phyloP scores from a whole-genome alignment of 2,329 filamentous ascomycete species.

The Trichophyton benhamiae region DNA sequence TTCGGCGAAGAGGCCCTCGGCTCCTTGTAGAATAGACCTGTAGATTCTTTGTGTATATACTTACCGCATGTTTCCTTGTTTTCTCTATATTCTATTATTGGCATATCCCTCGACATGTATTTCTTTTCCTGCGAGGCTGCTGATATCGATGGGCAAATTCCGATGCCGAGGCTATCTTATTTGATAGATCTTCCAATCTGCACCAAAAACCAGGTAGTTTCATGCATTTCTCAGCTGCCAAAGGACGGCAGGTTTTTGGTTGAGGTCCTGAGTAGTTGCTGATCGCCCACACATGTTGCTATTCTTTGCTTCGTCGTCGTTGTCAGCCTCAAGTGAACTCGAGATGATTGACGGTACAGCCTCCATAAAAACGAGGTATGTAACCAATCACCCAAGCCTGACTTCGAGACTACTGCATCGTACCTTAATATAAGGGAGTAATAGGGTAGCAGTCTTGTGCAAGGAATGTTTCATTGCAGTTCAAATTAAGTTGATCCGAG shows the following conservation, averaged over 20 bases:
- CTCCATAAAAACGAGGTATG: not conserved
- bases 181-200: not conserved
- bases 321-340: not conserved
- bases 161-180: not conserved
- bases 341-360: not conserved
- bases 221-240: not conserved
- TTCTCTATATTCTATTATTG: not conserved
- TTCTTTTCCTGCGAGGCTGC: not conserved
- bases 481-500: not conserved
- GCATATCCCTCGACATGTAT: not conserved
- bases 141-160: not conserved
- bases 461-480: not conserved
- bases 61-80: not conserved
- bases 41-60: not conserved
- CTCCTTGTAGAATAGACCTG: constrained; percentile 52
- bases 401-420: not conserved
- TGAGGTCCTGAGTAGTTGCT: not conserved
- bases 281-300: not conserved
- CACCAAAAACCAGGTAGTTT: not conserved
- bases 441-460: not conserved
- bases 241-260: not conserved
- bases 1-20: constrained; percentile 63
- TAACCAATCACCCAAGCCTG: not conserved
- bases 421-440: not conserved
- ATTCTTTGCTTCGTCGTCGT: not conserved